Percentiles rank a stretch among this genome's conserved stretches.
phyloP scores from a whole-genome alignment of 73 alveolate species.

The Uronychia setigera region DNA sequence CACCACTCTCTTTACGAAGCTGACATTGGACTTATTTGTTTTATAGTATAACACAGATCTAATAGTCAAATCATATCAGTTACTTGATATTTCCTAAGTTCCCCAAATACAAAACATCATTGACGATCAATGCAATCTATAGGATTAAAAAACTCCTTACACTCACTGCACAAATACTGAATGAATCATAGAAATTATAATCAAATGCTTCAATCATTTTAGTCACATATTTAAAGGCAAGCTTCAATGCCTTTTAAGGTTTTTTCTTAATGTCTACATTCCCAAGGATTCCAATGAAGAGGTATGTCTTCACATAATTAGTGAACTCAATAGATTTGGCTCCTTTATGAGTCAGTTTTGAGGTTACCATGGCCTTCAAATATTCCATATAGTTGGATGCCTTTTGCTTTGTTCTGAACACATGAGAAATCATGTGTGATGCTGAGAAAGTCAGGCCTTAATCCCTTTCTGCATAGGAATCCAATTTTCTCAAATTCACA shows the following conservation, averaged over 20 bases:
- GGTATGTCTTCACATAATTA: not conserved
- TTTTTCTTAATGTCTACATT: not conserved
- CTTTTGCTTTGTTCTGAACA: not conserved
- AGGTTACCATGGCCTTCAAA: constrained; percentile 1
- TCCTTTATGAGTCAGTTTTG: not conserved
- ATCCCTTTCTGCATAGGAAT: not conserved
- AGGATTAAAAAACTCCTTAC: not conserved
- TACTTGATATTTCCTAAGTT: not conserved
- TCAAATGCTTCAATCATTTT: not conserved
- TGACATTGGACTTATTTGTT: not conserved
- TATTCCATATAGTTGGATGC: not conserved
- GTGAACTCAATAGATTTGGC: not conserved
- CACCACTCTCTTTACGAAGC: not conserved
- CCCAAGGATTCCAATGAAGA: not conserved
- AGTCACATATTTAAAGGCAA: not conserved
- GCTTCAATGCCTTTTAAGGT: not conserved
- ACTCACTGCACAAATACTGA: not conserved
- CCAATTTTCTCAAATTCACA: not conserved
- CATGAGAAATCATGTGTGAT: not conserved
- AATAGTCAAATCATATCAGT: not conserved
- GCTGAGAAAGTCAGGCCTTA: not conserved
- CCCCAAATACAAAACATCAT: not conserved
- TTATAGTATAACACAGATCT: not conserved
- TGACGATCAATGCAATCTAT: not conserved
- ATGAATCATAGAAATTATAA: not conserved